Conservation (phyloP, 2,329 filamentous ascomycete genomes). For the Fusarium irregulare region DNA sequence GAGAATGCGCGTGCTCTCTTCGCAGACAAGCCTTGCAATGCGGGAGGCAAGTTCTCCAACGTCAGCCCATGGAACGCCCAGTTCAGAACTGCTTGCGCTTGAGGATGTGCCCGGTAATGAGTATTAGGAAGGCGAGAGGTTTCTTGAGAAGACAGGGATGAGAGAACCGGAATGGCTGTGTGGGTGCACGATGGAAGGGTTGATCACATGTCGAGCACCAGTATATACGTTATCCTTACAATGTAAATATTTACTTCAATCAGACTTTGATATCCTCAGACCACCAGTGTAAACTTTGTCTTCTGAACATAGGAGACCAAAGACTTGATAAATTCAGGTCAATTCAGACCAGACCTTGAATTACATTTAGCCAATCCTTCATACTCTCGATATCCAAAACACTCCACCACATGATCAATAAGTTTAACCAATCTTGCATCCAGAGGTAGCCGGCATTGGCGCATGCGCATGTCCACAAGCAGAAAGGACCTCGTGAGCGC, state of each 20-base stretch:
- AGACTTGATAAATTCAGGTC: background rate
- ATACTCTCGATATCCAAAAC: background rate
- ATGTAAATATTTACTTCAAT: background rate
- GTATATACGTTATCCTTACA: background rate
- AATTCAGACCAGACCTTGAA: accelerated
- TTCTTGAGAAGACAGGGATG: too few relatives aligned
- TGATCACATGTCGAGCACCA: too few relatives aligned
- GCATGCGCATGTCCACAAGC: background rate
- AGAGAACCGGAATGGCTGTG: too few relatives aligned
- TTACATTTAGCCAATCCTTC: background rate
- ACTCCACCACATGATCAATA: too few relatives aligned
- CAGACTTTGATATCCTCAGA: too few relatives aligned
- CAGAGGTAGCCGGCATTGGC: background rate
- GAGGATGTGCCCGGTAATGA: too few relatives aligned
- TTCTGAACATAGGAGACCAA: too few relatives aligned
- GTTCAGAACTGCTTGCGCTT: background rate
- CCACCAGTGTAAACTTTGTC: too few relatives aligned
- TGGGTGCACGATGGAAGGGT: too few relatives aligned
- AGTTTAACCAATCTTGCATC: background rate
- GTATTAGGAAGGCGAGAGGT: too few relatives aligned
- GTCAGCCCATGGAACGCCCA: background rate
- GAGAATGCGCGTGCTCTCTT: background rate
- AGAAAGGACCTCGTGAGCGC: background rate
- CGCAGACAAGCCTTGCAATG: background rate
- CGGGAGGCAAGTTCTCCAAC: background rate